Conservation (phyloP, 139 green algal genomes). For the Tetradesmus lagerheimii region DNA sequence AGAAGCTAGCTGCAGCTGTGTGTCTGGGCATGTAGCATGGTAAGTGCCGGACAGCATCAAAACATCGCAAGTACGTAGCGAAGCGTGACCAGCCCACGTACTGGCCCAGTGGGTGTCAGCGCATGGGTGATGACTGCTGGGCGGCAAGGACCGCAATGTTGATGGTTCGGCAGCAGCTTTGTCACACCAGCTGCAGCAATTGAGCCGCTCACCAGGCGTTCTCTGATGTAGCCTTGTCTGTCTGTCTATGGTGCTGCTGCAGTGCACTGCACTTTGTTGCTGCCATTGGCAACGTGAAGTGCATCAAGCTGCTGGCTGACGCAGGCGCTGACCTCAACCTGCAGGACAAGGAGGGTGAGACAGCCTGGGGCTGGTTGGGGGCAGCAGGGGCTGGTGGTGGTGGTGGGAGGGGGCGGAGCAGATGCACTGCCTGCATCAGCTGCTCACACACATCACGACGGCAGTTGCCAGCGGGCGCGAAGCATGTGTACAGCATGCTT, state of each 20-base stretch:
- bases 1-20: not conserved
- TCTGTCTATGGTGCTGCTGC: slow-evolving; percentile 31
- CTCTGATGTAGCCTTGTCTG: no score
- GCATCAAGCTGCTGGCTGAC: slow-evolving; percentile 70
- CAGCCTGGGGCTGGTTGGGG: not conserved
- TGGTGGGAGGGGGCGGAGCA: not conserved
- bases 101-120: no score
- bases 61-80: no score
- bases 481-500: not conserved
- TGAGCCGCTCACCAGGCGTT: no score
- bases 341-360: slow-evolving; percentile 79
- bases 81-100: no score
- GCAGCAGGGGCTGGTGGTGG: not conserved
- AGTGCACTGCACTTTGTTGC: slow-evolving; percentile 89
- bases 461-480: no score
- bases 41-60: not conserved
- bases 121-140: no score
- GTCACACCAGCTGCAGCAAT: no score
- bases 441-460: no score
- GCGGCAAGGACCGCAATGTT: no score
- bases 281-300: slow-evolving; percentile 71
- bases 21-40: not conserved
- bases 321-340: slow-evolving; percentile 83
- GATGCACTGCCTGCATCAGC: not conserved
- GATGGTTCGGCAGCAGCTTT: no score